These are phyloP conservation scores for Senna siamea DNA, from an alignment of 306 rosid species.

Conservation along the genomic window DNA sequence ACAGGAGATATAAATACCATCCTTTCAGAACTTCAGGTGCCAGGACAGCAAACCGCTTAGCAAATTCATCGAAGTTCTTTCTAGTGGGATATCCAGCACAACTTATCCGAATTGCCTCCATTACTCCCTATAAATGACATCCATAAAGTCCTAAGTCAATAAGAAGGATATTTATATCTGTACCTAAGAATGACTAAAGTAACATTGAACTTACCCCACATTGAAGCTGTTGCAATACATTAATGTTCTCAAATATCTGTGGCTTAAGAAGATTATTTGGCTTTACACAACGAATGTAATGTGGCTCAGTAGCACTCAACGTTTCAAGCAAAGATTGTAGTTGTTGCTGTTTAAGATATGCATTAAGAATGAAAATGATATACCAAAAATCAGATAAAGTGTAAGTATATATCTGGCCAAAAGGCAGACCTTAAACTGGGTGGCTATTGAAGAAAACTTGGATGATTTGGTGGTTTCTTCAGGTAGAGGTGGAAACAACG, in stretches of 20 bases:
- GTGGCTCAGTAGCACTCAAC: slow-evolving; percentile 91
- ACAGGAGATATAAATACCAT: slow-evolving; percentile 58
- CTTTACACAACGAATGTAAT: slow-evolving; percentile 78
- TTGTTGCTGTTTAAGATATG: slow-evolving; percentile 67
- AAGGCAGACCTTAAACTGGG: slow-evolving; percentile 78
- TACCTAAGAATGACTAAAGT: slow-evolving; percentile 26
- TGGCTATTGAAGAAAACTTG: slow-evolving; percentile 87
- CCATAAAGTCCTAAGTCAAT: slow-evolving; percentile 34
- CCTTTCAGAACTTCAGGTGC: slow-evolving; percentile 64
- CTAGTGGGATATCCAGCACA: slow-evolving; percentile 97
- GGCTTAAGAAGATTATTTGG: slow-evolving; percentile 78
- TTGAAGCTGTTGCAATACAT: slow-evolving; percentile 82
- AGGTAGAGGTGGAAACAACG: slow-evolving; percentile 79
- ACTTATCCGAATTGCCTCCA: slow-evolving; percentile 99
- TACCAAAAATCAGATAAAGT: slow-evolving; percentile 8
- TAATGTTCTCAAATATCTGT: slow-evolving; percentile 62
- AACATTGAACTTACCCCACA: slow-evolving; percentile 75
- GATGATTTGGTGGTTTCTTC: slow-evolving; percentile 92
- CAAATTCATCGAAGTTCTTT: slow-evolving; percentile 79
- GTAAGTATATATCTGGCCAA: slow-evolving; percentile 18
- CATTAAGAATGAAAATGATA: slow-evolving; percentile 29
- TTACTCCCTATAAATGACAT: slow-evolving; percentile 74
- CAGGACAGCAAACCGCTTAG: slow-evolving; percentile 68
- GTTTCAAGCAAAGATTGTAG: slow-evolving; percentile 94
- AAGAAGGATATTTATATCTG: slow-evolving; percentile 18